phyloP scores from a whole-genome alignment of 2,329 filamentous ascomycete species.

The Teratosphaeria viscida region DNA sequence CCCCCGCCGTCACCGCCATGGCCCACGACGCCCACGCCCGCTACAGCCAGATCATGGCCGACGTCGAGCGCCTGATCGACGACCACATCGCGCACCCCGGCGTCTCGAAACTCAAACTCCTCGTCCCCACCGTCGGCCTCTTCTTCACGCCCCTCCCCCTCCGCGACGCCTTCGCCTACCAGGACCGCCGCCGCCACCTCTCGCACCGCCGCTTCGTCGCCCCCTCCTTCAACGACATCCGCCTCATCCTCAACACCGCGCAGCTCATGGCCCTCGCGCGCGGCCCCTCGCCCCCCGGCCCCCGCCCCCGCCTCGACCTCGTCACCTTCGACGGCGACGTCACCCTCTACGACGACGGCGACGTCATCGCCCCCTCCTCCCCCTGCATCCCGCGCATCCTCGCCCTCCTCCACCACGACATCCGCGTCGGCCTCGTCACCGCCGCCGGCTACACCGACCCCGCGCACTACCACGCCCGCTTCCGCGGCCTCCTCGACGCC shows the following conservation, averaged over 20 bases:
- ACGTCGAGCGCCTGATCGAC: constrained; percentile 83
- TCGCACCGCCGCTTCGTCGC: constrained; percentile 86
- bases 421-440: constrained; percentile 89
- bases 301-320: constrained; percentile 52
- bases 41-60: constrained; percentile 90
- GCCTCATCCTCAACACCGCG: constrained; percentile 85
- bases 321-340: constrained; percentile 98
- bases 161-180: constrained; percentile 82
- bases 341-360: constrained; percentile 77
- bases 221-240: constrained; percentile 93
- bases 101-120: constrained; percentile 77
- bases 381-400: constrained; percentile 61
- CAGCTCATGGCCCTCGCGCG: constrained; percentile 85
- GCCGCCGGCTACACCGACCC: constrained; percentile 90
- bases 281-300: constrained; percentile 32
- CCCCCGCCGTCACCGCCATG: constrained; percentile 51
- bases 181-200: constrained; percentile 77
- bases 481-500: constrained; percentile 77
- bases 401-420: constrained; percentile 63
- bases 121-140: constrained; percentile 82
- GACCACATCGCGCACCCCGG: constrained; percentile 61
- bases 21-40: constrained; percentile 71
- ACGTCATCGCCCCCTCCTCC: constrained; percentile 63
- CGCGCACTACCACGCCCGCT: constrained; percentile 71
- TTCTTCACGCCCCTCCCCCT: constrained; percentile 87